Conservation (phyloP, 2,329 filamentous ascomycete genomes). For the Penicillium glabrum region DNA sequence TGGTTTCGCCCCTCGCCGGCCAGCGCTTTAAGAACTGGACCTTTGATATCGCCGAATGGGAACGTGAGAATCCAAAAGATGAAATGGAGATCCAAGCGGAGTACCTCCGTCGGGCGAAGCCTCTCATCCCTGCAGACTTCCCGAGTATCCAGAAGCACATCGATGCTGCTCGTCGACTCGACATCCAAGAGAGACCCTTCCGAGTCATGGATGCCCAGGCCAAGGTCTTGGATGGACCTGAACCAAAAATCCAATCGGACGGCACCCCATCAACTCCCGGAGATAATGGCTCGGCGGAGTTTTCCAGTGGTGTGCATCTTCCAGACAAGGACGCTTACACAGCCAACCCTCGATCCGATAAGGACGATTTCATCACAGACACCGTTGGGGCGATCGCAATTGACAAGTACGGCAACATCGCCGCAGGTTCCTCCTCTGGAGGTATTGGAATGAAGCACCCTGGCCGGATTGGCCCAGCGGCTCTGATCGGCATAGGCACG, state of each 20-base stretch:
- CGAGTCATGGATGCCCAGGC: not conserved
- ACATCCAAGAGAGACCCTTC: not conserved
- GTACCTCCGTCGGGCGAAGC: slow-evolving; percentile 24
- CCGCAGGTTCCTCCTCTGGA: slow-evolving; percentile 91
- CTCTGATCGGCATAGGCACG: slow-evolving; percentile 86
- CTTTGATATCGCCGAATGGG: slow-evolving; percentile 38
- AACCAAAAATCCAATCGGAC: not conserved
- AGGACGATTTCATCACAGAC: slow-evolving; percentile 72
- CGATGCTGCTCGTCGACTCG: not conserved
- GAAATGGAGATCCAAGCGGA: slow-evolving; percentile 46
- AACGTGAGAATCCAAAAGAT: slow-evolving; percentile 55
- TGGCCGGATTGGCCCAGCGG: slow-evolving; percentile 87
- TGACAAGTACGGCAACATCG: slow-evolving; percentile 81
- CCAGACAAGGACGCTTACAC: not conserved
- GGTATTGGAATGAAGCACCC: slow-evolving; percentile 98
- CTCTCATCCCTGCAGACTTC: slow-evolving; percentile 19
- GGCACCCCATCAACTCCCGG: not conserved
- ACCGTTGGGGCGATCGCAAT: slow-evolving; percentile 96
- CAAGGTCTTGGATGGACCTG: not conserved
- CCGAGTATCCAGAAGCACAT: not conserved
- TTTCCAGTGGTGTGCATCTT: not conserved
- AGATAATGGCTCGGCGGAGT: not conserved
- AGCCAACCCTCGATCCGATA: not conserved
- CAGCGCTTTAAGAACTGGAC: slow-evolving; percentile 80
- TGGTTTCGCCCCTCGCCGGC: slow-evolving; percentile 77